Evolutionary conservation across 2,329 filamentous ascomycete genomes (phyloP), one percentile per base, ranked within the genome.

Genomic region (Thermoascus crustaceus): DNA sequence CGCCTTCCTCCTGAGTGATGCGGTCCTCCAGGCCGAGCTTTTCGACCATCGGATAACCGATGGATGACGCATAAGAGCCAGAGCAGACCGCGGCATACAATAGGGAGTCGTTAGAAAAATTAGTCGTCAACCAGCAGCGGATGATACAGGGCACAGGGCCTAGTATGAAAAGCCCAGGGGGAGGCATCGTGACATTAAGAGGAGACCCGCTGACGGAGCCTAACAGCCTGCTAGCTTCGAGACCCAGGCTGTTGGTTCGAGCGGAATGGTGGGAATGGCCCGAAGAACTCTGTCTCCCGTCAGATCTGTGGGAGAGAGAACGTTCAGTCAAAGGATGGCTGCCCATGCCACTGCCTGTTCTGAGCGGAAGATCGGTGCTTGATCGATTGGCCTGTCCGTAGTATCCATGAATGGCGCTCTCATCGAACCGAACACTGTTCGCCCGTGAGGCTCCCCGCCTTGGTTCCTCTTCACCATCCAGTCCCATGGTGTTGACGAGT

Each of bases 361-460:
- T 74, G 31, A 78, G 69, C 17, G 84, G 82, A 25, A 94, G 82
- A 37, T 96, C 91, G 30, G 84, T 78, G 8, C 85, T 89, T 37
- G 87, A 82, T 29, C 89, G 78, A 40, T 82, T 84, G 45, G 77
- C 78, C 53, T 94, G 85, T 23, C 80, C 81, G 76, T 91, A 93
- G 58, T 87, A 87, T 31, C 85, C 83, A 50, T 94, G 87, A 49
- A 94, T 78, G 9, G 89, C 88, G 54, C 86, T 94, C 58, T 96
- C 89, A 55, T 96, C 91, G 52, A 98, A 98, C 23, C 91, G 84
- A 48, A 98, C 91, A 55, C 91, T 96, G 57, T 96, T 96, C 31
- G 91, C 89, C 49, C 91, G 76, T 11, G 91, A 98, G 11, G 86
- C 82, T 13, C 85, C 85, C 35, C 91, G 85, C 44, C 89, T 77